phyloP scores from a whole-genome alignment of 2,329 filamentous ascomycete genomes.

The Zasmidium angulare region DNA sequence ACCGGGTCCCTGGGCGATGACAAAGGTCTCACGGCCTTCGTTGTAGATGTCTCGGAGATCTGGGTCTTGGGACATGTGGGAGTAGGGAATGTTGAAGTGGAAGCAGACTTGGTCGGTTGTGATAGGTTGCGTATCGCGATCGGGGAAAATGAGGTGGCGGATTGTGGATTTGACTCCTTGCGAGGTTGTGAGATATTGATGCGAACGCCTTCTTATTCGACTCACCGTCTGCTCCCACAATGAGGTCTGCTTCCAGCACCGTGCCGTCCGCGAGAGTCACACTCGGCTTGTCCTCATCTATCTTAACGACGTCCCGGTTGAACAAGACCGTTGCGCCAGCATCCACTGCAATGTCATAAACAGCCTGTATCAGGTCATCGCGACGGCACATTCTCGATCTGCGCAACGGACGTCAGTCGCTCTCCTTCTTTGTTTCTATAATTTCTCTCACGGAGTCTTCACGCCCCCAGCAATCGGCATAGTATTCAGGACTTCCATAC shows the following conservation, averaged over 20 bases:
- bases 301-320: not conserved
- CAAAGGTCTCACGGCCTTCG: not conserved
- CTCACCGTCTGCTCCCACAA: not conserved
- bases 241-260: not conserved
- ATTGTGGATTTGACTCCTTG: not conserved
- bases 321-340: not conserved
- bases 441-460: not conserved
- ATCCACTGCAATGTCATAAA: not conserved
- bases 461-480: not conserved
- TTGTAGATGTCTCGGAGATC: not conserved
- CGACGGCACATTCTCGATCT: not conserved
- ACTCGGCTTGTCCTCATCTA: not conserved
- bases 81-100: not conserved
- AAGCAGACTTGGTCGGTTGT: not conserved
- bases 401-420: not conserved
- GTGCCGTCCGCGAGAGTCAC: not conserved
- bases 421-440: not conserved
- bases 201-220: not conserved
- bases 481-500: not conserved
- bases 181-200: not conserved
- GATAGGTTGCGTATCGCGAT: not conserved
- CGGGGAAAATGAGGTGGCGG: not conserved
- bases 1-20: not conserved
- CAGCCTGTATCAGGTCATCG: not conserved
- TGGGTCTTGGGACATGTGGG: not conserved